Evolutionary conservation across 2,329 filamentous ascomycete genomes (phyloP).

Genomic region (Paecilomyces sp.): DNA sequence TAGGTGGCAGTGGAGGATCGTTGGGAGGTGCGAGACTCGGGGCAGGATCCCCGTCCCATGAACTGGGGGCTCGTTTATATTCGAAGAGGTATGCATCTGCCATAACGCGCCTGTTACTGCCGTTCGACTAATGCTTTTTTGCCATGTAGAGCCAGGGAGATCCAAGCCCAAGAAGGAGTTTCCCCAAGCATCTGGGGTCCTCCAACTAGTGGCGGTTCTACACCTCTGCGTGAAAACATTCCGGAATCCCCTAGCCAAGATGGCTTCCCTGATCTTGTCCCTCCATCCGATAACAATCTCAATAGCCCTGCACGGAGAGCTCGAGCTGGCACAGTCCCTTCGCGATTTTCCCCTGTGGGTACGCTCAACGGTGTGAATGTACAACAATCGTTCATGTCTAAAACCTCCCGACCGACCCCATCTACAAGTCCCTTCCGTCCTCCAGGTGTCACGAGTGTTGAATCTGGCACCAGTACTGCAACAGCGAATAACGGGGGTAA

Average conservation of each 20-base stretch:
- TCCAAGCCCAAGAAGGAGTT: conserved; percentile 92
- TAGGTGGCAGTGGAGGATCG: conserved; percentile 46
- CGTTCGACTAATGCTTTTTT: conserved; percentile 4
- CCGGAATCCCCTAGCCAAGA: conserved; percentile 89
- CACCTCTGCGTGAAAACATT: conserved; percentile 92
- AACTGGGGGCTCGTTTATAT: conserved; percentile 72
- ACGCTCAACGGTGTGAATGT: conserved; percentile 51
- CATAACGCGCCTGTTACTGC: not conserved
- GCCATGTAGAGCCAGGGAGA: conserved; percentile 71
- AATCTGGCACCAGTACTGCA: conserved; percentile 31
- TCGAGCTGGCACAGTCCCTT: conserved; percentile 92
- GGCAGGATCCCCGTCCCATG: conserved; percentile 93
- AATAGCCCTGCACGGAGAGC: conserved; percentile 67
- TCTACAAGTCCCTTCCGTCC: conserved; percentile 83
- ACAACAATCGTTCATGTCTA: conserved; percentile 57
- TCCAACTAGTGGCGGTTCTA: conserved; percentile 92
- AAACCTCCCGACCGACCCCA: conserved; percentile 77
- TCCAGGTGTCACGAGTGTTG: conserved; percentile 32
- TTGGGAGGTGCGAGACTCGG: conserved; percentile 63
- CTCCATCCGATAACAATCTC: conserved; percentile 58
- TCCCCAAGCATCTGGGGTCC: conserved; percentile 78
- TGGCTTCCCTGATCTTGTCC: conserved; percentile 84
- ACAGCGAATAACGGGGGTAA: conserved; percentile 47
- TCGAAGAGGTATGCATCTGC: conserved; percentile 71
- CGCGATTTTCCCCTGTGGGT: conserved; percentile 76